phyloP scores from a whole-genome alignment of 805 yeast species.

The Lipomyces mesembrius region DNA sequence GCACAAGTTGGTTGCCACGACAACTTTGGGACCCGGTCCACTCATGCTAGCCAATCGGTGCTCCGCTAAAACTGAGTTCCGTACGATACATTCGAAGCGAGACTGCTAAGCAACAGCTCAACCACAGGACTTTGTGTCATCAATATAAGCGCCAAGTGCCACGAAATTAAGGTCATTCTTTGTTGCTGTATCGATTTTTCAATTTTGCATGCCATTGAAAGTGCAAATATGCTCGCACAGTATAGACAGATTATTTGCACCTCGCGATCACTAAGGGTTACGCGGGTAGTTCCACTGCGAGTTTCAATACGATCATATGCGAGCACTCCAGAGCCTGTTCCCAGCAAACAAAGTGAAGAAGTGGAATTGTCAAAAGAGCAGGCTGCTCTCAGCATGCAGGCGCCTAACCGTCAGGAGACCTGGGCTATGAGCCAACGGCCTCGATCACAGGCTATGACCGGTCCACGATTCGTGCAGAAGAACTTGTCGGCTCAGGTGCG shows the following conservation, averaged over 20 bases:
- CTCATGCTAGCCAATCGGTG: neutral
- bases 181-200: neutral
- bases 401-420: conserved; percentile 71
- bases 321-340: neutral
- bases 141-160: neutral
- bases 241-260: neutral
- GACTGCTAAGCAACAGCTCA: neutral
- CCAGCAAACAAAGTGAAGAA: conserved; percentile 11
- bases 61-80: neutral
- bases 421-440: conserved; percentile 76
- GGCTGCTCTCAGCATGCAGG: conserved; percentile 52
- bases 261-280: neutral
- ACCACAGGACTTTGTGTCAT: neutral
- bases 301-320: neutral
- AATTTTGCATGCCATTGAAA: neutral
- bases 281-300: neutral
- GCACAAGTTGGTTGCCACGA: neutral
- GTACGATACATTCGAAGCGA: too few relatives aligned
- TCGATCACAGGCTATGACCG: conserved; percentile 59
- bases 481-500: conserved; percentile 54
- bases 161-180: neutral
- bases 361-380: conserved; percentile 23
- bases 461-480: conserved; percentile 72
- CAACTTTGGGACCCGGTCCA: neutral
- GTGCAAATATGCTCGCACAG: neutral